Base-by-base conservation (phyloP, 2,329 filamentous ascomycete species). In the Penicillium concentricum region DNA sequence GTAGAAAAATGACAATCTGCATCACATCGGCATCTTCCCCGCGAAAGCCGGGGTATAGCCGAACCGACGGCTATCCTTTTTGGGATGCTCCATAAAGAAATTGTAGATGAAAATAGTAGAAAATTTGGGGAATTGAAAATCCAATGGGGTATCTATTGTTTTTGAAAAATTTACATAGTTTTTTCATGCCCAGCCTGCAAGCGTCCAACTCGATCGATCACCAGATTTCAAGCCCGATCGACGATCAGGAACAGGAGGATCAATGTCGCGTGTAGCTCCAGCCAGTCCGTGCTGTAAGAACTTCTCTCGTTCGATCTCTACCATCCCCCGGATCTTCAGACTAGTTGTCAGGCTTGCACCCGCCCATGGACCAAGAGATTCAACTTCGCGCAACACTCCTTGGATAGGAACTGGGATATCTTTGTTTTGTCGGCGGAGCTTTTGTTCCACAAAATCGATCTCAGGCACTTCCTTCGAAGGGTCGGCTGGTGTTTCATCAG, bases 291-390 rank as follows among this genome's bases (percentile, higher is more conserved):
- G 71, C 44, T 78, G 75, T 37, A 87, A 69, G 62, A 87, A 89
- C 42, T 81, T 82, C 47, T 89, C 86, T 26, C 83, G 77, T 64
- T 88, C 85, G 20, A 88, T 80, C 69, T 88, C 85, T 6, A 87
- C 82, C 44, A 84, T 77, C 0, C 85, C 84, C 56, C 81, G 81
- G 22, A 87, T 78, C 50, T 84, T 82, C 62, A 87, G 71, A 59
- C 81, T 82, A 0, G 82, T 79, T 7, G 86, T 73, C 20, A 89
- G 72, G 68, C 85, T 87, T 4, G 83, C 86, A 7, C 86, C 86
- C 5, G 82, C 82, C 86, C 86, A 89, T 3, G 85, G 72, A 2
- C 86, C 86, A 5, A 88, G 70, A 7, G 82, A 82, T 58, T 87
- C 81, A 1, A 88, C 77, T 24, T 83, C 82, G n/a, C 78, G 75